These are phyloP conservation scores for Limonium bicolor DNA, from an alignment of 148 eudicot genomes.

Conservation along the genomic window DNA sequence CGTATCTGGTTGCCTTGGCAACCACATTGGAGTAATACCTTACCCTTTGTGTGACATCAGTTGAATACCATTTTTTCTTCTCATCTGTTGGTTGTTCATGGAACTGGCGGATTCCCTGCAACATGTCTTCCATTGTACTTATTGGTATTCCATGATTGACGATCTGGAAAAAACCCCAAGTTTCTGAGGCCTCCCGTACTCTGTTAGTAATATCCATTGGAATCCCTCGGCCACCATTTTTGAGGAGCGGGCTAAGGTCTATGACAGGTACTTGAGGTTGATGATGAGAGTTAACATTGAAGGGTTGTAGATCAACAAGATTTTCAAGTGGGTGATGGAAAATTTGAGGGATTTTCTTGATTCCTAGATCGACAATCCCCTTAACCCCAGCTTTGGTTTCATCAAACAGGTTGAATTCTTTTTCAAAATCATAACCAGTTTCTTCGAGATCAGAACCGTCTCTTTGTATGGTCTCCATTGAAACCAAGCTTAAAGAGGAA, in stretches of 20 bases:
- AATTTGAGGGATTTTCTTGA: slow-evolving; percentile 29
- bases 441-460: background rate
- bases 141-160: slow-evolving; percentile 31
- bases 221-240: slow-evolving; percentile 3
- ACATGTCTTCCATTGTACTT: slow-evolving; percentile 12
- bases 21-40: slow-evolving; percentile 24
- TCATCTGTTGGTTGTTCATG: slow-evolving; percentile 20
- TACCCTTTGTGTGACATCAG: slow-evolving; percentile 15
- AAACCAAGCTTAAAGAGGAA: background rate
- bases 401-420: slow-evolving; percentile 37
- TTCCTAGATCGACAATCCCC: slow-evolving; percentile 40
- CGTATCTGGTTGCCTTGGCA: slow-evolving; percentile 18
- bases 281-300: background rate
- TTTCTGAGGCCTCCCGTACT: slow-evolving; percentile 15
- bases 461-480: background rate
- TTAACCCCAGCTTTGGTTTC: slow-evolving; percentile 54
- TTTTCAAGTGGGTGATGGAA: slow-evolving; percentile 32
- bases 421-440: slow-evolving; percentile 19
- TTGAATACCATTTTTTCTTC: slow-evolving; percentile 12
- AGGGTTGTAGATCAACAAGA: background rate
- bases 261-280: slow-evolving; percentile 29
- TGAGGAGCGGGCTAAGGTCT: slow-evolving; percentile 20
- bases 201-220: slow-evolving; percentile 10
- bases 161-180: slow-evolving; percentile 30
- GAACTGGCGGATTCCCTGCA: slow-evolving; percentile 21